These are phyloP conservation scores for Kazachstania psychrophila DNA, from an alignment of 805 yeast genomes.

Conservation along the genomic window DNA sequence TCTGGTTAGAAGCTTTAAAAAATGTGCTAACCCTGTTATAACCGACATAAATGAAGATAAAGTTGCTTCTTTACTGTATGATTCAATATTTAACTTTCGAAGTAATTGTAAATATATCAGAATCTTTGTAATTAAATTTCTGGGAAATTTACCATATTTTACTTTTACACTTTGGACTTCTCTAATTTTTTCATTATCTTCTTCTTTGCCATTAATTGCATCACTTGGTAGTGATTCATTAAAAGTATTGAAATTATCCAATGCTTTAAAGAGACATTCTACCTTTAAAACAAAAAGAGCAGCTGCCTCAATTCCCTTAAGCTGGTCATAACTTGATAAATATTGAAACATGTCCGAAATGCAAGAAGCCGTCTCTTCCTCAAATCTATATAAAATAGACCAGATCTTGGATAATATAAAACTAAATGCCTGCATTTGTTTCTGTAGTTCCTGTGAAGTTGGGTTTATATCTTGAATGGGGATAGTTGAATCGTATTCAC, in stretches of 20 bases:
- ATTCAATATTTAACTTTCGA: slow-evolving; percentile 44
- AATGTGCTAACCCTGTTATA: slow-evolving; percentile 88
- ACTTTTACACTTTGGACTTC: slow-evolving; percentile 4
- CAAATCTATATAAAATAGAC: slow-evolving; percentile 80
- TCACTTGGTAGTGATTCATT: slow-evolving; percentile 1
- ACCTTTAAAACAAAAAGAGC: slow-evolving; percentile 64
- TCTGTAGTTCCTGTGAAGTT: slow-evolving; percentile 40
- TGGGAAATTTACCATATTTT: slow-evolving; percentile 46
- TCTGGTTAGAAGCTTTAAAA: slow-evolving; percentile 73
- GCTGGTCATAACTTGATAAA: slow-evolving; percentile 66
- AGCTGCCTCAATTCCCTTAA: slow-evolving; percentile 58
- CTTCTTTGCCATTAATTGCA: not conserved
- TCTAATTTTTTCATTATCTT: not conserved
- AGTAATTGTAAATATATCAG: slow-evolving; percentile 82
- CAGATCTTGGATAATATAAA: slow-evolving; percentile 56
- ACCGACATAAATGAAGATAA: slow-evolving; percentile 64
- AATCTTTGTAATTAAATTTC: slow-evolving; percentile 78
- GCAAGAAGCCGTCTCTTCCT: slow-evolving; percentile 81
- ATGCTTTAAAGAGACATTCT: slow-evolving; percentile 66
- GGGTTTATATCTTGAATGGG: slow-evolving; percentile 30
- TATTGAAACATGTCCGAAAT: slow-evolving; percentile 85
- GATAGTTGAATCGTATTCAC: slow-evolving; percentile 16
- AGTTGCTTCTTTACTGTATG: slow-evolving; percentile 23
- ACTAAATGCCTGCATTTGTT: slow-evolving; percentile 59
- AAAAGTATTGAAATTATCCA: slow-evolving; percentile 41